Evolutionary conservation across 768 basidiomycete genomes (phyloP), one percentile per base, ranked within the genome.

Genomic region (Lactarius indigo): DNA sequence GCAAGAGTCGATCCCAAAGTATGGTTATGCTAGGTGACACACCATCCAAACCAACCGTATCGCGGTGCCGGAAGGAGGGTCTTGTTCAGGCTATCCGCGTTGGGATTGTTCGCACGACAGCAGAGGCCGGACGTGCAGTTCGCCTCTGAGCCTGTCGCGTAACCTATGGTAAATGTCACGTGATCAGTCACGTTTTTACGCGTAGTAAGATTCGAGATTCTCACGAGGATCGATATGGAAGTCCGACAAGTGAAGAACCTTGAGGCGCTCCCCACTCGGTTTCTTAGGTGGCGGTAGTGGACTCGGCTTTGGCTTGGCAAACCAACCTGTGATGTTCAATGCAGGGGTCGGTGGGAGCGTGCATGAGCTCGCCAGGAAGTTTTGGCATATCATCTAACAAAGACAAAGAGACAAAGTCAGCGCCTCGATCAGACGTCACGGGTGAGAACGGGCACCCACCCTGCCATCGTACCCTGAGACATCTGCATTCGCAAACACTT

Each of bases 201-300:
- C 17, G 50, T n/a, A 61, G 31, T 17, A 15, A n/a, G 8, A 35
- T 39, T 5, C 12, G 37, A n/a, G n/a, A 28, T 23, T 71, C 82
- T 58, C 70, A 88, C 89, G 82, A 44, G 90, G 87, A 74, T 92
- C 90, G 59, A 92, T 76, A 74, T 91, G 91, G 64, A 90, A 79
- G 72, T 92, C 90, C 1, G 89, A 90, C n/a, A 92, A 64, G 73
- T 92, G 91, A 64, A 92, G 75, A 0, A 91, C 85, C 73, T 89
- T 91, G 52, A 91, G 77, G 42, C 85, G 80, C 71, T 89, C 75
- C 15, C 89, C 89, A 54, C 85, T 89, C 18, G 83, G 81, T 73
- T 80, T 79, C 74, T 81, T 88, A 0, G 80, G 79, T 10, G 78
- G 67, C n/a, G 88, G 88, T 15, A 87, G 80, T 5, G 86, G 86